phyloP scores from a whole-genome alignment of 2,329 filamentous ascomycete species.

The Tolypocladium amazonense region DNA sequence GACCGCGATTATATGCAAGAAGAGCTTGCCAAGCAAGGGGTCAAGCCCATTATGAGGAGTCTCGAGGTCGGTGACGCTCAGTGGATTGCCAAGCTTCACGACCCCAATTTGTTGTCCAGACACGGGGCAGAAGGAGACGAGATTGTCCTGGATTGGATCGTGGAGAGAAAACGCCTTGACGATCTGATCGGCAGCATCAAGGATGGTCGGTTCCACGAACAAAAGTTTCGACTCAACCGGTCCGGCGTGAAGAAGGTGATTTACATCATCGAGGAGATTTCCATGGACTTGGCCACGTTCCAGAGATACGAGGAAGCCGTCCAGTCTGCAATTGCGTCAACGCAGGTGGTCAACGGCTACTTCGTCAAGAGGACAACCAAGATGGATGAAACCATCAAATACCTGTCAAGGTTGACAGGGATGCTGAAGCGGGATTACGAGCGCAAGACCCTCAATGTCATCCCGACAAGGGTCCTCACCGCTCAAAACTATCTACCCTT shows the following conservation, averaged over 20 bases:
- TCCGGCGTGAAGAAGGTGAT: slow-evolving; percentile 67
- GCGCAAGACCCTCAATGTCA: slow-evolving; percentile 43
- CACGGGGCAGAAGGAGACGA: slow-evolving; percentile 56
- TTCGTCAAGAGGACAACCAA: slow-evolving; percentile 68
- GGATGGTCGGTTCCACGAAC: slow-evolving; percentile 73
- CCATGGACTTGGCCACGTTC: slow-evolving; percentile 42
- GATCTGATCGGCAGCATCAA: slow-evolving; percentile 74
- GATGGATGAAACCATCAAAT: slow-evolving; percentile 69
- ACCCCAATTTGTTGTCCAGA: slow-evolving; percentile 42
- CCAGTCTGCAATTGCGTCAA: slow-evolving; percentile 62
- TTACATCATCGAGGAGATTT: slow-evolving; percentile 68
- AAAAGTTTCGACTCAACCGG: slow-evolving; percentile 67
- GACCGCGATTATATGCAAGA: slow-evolving; percentile 70
- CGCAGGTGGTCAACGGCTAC: slow-evolving; percentile 68
- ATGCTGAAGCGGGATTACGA: slow-evolving; percentile 58
- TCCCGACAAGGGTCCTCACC: slow-evolving; percentile 55
- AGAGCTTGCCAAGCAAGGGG: slow-evolving; percentile 55
- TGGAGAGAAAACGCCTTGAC: slow-evolving; percentile 71
- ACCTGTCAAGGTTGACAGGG: slow-evolving; percentile 61
- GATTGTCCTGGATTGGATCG: slow-evolving; percentile 68
- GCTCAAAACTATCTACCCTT: slow-evolving; percentile 55
- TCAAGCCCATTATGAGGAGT: slow-evolving; percentile 54
- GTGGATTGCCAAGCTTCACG: slow-evolving; percentile 67
- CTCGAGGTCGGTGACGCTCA: slow-evolving; percentile 66
- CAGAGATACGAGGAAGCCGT: slow-evolving; percentile 56